Base-by-base conservation (phyloP, 129 eudicot genomes). In the Saussurea involucrata region DNA sequence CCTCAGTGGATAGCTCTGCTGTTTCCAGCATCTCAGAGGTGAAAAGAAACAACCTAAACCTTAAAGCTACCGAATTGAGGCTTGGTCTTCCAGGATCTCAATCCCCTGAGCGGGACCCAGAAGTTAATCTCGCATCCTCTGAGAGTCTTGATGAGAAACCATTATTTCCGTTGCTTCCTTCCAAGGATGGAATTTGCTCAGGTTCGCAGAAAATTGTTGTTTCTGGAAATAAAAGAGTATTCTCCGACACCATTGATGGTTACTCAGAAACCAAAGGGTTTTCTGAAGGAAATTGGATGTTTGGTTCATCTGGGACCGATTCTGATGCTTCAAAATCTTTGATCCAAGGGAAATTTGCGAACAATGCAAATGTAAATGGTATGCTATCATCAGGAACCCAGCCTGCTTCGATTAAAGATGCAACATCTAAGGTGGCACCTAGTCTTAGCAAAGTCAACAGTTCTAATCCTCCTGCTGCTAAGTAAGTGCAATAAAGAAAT, bases 1-100 rank as follows among this genome's bases (percentile, higher is more conserved):
- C 98, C 25, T 93, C 98, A 0, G 89, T 87, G 21, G 98, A 86
- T 61, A 90, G 93, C 83, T 88, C 91, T 3, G 75, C 77, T 2
- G 83, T 85, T 21, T 81, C 92, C 5, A 72, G 63, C 15, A 68
- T 78, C 24, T 76, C 87, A 4, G 85, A 86, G 34, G 91, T 72
- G 46, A 85, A 69, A 31, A 81, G 83, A 37, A 86, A 66, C 81
- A 90, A 76, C 82, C 61, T 91, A 36, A 91, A 91, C 78, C 81
- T 89, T 57, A 91, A 85, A 76, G 97, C 97, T 75, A 92, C 97
- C 36, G 97, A 92, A 74, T 74, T 92, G 53, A 84, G 93, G 68
- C 92, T 92, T 31, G 96, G 97, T 20, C 91, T 87, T 66, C 97
- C 97, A 5, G 97, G 97, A 66, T 90, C 93, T 32, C 93, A 80